A percentile compares a stretch with the other conserved stretches of the same genome.
These are phyloP conservation scores for Yamadazyma songkhlaensis DNA, from an alignment of 1,139 yeast species.

Conservation along the genomic window DNA sequence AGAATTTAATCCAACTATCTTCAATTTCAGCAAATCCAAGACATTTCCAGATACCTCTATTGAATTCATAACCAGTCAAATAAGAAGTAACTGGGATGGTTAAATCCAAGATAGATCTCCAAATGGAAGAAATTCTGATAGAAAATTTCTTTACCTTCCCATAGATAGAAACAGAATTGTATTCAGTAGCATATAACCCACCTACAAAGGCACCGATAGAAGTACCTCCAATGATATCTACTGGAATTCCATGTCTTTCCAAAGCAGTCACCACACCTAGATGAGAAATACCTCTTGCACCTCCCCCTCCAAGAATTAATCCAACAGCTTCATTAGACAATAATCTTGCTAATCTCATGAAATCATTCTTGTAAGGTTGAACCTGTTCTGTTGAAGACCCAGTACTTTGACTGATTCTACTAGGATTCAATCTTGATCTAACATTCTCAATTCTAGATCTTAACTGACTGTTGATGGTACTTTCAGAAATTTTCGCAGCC, in stretches of 20 bases:
- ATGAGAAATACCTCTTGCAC: slow-evolving; percentile 93
- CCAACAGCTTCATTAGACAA: slow-evolving; percentile 94
- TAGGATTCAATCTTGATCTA: slow-evolving; percentile 24
- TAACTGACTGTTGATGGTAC: slow-evolving; percentile 33
- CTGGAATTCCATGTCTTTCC: slow-evolving; percentile 92
- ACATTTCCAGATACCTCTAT: slow-evolving; percentile 93
- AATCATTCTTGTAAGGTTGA: slow-evolving; percentile 71
- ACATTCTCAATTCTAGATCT: slow-evolving; percentile 33
- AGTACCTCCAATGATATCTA: slow-evolving; percentile 93
- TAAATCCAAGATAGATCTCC: slow-evolving; percentile 82
- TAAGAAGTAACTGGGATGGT: slow-evolving; percentile 94
- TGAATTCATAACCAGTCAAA: slow-evolving; percentile 95
- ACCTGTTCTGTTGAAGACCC: slow-evolving; percentile 9
- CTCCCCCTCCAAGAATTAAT: slow-evolving; percentile 94
- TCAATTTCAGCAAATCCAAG: slow-evolving; percentile 92
- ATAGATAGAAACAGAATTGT: slow-evolving; percentile 85
- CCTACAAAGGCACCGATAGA: slow-evolving; percentile 96
- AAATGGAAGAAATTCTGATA: slow-evolving; percentile 73
- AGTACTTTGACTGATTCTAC: slow-evolving; percentile 5
- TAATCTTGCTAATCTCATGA: slow-evolving; percentile 82
- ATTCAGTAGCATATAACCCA: slow-evolving; percentile 89
- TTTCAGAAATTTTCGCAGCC: slow-evolving; percentile 35
- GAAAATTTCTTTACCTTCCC: slow-evolving; percentile 89
- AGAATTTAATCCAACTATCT: slow-evolving; percentile 91
- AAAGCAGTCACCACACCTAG: slow-evolving; percentile 88